Evolutionary conservation across 345 rosid species (phyloP).

Genomic region (Eucalyptus sp.): DNA sequence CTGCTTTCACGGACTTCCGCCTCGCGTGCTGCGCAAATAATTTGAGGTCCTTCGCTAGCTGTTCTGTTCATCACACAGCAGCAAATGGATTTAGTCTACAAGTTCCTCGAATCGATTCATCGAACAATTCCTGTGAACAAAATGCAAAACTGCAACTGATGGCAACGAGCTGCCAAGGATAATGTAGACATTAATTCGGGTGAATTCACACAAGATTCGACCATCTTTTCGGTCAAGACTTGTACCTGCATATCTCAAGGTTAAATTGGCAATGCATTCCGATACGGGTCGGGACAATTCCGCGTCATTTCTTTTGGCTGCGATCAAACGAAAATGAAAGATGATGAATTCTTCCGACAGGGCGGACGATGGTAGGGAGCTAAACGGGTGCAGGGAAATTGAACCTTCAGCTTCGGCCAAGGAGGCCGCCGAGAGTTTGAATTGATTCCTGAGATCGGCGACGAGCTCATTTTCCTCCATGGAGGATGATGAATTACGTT

Average conservation of each 20-base stretch:
- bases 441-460: not conserved
- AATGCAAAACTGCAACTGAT: not conserved
- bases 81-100: not conserved
- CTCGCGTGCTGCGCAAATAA: conserved; percentile 3
- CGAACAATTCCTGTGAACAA: not conserved
- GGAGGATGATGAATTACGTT: not conserved
- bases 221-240: not conserved
- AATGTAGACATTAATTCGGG: too few relatives aligned
- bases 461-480: not conserved
- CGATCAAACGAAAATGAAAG: not conserved
- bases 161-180: not conserved
- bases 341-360: not conserved
- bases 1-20: not conserved
- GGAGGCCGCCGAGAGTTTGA: not conserved
- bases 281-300: not conserved
- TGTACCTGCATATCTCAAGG: not conserved
- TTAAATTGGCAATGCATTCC: not conserved
- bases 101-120: not conserved
- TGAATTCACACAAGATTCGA: not conserved
- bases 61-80: not conserved
- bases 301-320: not conserved
- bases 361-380: not conserved
- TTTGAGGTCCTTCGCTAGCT: not conserved
- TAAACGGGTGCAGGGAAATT: not conserved
- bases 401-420: not conserved